These are phyloP conservation scores for Cyanodermella asteris DNA, from an alignment of 2,329 filamentous ascomycete genomes.

Conservation along the genomic window DNA sequence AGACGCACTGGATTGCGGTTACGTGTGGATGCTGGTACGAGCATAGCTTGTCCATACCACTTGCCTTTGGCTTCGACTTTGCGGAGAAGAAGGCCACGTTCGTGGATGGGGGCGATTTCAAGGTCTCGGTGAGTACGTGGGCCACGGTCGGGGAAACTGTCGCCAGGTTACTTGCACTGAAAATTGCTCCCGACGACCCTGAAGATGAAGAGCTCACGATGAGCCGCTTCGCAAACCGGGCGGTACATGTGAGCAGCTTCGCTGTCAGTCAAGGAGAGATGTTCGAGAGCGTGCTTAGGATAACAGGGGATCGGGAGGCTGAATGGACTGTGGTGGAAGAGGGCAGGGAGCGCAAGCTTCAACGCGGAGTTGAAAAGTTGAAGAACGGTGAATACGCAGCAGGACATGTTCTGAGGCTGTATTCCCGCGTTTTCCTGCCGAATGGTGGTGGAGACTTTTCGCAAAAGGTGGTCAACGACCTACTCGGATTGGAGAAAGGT, in stretches of 20 bases:
- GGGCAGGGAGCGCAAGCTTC: constrained; percentile 1
- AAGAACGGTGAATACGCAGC: constrained; percentile 2
- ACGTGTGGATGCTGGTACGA: constrained; percentile 25
- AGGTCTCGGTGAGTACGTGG: constrained; percentile 34
- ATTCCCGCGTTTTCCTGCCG: constrained; percentile 5
- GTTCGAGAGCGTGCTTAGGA: constrained; percentile 11
- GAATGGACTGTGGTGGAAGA: constrained; percentile 10
- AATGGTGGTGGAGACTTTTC: constrained; percentile 11
- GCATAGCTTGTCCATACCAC: constrained; percentile 16
- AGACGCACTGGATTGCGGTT: constrained; percentile 18
- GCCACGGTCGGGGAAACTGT: constrained; percentile 27
- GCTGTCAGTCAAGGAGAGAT: constrained; percentile 10
- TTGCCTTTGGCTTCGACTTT: constrained; percentile 22
- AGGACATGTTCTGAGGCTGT: constrained; percentile 6
- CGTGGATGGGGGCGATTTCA: constrained; percentile 30
- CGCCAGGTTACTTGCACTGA: constrained; percentile 23
- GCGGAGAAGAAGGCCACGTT: constrained; percentile 16
- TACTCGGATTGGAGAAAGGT: constrained; percentile 6
- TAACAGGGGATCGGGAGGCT: constrained; percentile 8
- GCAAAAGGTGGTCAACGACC: constrained; percentile 13
- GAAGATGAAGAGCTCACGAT: constrained; percentile 5
- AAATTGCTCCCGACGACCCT: constrained; percentile 5
- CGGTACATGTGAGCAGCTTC: constrained; percentile 9
- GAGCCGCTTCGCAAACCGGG: constrained; percentile 6
- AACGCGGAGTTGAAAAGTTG: constrained; percentile 3